These are phyloP conservation scores for Metarhizium album DNA, from an alignment of 2,329 filamentous ascomycete species.

Conservation along the genomic window DNA sequence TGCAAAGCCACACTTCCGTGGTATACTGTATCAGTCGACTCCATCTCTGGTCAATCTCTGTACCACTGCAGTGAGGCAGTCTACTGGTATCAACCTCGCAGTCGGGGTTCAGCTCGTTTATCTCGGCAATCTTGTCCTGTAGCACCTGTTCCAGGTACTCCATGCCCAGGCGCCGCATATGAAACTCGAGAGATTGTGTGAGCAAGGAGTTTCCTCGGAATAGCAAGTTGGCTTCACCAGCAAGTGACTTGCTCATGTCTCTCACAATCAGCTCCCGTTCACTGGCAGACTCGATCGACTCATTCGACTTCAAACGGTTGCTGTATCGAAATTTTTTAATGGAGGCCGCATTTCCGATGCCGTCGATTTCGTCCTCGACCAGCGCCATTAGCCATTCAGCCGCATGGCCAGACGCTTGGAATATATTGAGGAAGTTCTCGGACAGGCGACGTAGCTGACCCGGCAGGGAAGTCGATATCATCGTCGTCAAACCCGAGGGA, in stretches of 20 bases:
- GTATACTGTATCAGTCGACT: conserved; percentile 63
- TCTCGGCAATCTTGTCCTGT: conserved; percentile 74
- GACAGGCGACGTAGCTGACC: conserved; percentile 69
- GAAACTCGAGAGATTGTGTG: conserved; percentile 85
- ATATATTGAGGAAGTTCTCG: conserved; percentile 85
- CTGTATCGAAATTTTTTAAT: conserved; percentile 65
- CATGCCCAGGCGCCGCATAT: conserved; percentile 89
- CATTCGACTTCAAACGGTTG: conserved; percentile 58
- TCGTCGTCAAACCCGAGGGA: conserved; percentile 68
- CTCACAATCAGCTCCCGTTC: conserved; percentile 64
- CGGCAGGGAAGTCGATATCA: conserved; percentile 71
- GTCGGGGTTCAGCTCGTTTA: conserved; percentile 81
- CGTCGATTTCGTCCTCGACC: conserved; percentile 95
- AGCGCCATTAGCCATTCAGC: conserved; percentile 86
- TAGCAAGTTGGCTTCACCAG: conserved; percentile 83
- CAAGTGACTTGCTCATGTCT: conserved; percentile 68
- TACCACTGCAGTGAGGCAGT: conserved; percentile 38
- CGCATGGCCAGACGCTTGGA: conserved; percentile 78
- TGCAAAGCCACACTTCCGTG: conserved; percentile 75
- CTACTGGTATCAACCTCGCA: conserved; percentile 93
- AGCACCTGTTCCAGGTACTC: conserved; percentile 86
- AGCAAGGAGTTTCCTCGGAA: conserved; percentile 92
- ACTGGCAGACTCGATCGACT: conserved; percentile 49
- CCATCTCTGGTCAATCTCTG: conserved; percentile 81
- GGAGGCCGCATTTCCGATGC: conserved; percentile 70